These are phyloP conservation scores for Racocetra persica DNA, from an alignment of 371 early-diverging fungal species.

Conservation along the genomic window DNA sequence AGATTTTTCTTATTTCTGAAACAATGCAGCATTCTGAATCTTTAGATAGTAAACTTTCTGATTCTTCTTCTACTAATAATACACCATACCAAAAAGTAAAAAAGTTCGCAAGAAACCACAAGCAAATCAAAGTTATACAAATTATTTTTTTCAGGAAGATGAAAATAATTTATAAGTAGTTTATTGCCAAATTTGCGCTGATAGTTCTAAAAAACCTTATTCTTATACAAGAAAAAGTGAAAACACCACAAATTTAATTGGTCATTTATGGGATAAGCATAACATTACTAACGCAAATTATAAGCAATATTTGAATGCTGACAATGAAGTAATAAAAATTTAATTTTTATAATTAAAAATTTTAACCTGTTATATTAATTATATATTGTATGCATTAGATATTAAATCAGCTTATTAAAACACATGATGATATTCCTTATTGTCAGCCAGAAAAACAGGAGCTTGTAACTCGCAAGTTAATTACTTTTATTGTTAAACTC, in stretches of 20 bases:
- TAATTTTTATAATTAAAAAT: neutral
- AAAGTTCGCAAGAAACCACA: too few species aligned
- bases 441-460: neutral
- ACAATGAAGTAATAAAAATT: neutral
- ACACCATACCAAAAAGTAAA: too few species aligned
- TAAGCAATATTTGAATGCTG: neutral
- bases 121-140: neutral
- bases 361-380: neutral
- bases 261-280: neutral
- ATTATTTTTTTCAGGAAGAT: neutral
- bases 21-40: too few species aligned
- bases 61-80: too few species aligned
- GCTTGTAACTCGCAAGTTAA: neutral
- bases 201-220: neutral
- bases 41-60: too few species aligned
- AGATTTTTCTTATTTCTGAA: too few species aligned
- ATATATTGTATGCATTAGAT: neutral
- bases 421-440: neutral
- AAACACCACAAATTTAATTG: neutral
- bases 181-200: neutral
- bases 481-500: conserved; percentile 14
- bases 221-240: neutral
- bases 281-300: neutral
- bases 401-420: neutral
- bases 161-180: neutral